These are phyloP conservation scores for Chalciporus sphaerocephalus DNA, from an alignment of 768 basidiomycete genomes.

Conservation along the genomic window DNA sequence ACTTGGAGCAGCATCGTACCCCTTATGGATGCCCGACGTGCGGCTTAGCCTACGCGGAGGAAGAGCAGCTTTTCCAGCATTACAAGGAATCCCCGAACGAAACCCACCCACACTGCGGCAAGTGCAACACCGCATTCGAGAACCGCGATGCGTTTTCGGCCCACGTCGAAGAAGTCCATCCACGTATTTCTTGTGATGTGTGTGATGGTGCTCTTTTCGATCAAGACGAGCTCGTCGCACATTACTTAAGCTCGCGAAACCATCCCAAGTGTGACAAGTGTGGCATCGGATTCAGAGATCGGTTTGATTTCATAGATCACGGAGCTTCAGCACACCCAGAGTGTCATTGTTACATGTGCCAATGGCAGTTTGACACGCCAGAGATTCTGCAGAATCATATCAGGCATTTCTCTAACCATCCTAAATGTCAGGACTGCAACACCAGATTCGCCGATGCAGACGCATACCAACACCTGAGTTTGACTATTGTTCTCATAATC, in stretches of 20 bases:
- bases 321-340: conserved; percentile 31
- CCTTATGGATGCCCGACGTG: conserved; percentile 26
- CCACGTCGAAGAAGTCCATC: conserved; percentile 37
- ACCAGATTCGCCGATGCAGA: conserved; percentile 39
- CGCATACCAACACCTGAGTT: conserved; percentile 35
- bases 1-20: conserved; percentile 28
- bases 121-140: conserved; percentile 35
- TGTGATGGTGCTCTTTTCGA: conserved; percentile 25
- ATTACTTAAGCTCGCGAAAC: conserved; percentile 25
- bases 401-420: conserved; percentile 39
- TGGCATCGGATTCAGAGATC: conserved; percentile 25
- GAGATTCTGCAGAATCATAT: conserved; percentile 40
- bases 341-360: conserved; percentile 34
- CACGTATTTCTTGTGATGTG: conserved; percentile 33
- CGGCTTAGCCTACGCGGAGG: conserved; percentile 22
- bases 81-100: conserved; percentile 34
- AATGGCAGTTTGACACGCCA: conserved; percentile 36
- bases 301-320: conserved; percentile 26
- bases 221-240: conserved; percentile 18
- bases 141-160: conserved; percentile 24
- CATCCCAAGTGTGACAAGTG: conserved; percentile 29
- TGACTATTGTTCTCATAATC: neutral
- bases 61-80: conserved; percentile 38
- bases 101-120: conserved; percentile 35
- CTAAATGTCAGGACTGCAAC: conserved; percentile 42